A percentile compares a stretch with the other conserved stretches of the same genome.
These are phyloP conservation scores for Pichia sp. DNA, from an alignment of 1,139 yeast species.

Conservation along the genomic window DNA sequence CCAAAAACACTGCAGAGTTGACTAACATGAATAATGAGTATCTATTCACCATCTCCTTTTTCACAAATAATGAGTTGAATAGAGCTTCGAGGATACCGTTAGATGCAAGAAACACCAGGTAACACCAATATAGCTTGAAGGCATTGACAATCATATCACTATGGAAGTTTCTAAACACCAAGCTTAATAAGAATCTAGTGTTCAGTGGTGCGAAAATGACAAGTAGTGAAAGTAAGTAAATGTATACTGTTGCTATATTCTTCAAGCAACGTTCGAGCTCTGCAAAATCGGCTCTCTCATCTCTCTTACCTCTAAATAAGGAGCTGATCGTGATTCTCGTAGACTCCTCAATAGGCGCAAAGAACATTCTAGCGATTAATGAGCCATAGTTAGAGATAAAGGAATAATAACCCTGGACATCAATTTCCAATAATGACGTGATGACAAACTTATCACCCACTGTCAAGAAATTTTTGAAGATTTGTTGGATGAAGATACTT, in stretches of 20 bases:
- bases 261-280: conserved; percentile 26
- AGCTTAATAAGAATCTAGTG: conserved; percentile 41
- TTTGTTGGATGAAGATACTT: conserved; percentile 65
- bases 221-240: conserved; percentile 45
- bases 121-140: conserved; percentile 65
- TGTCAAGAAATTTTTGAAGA: conserved; percentile 79
- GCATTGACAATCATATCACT: conserved; percentile 37
- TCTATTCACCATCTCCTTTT: conserved; percentile 45
- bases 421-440: conserved; percentile 59
- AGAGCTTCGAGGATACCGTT: conserved; percentile 90
- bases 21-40: conserved; percentile 60
- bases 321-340: too few species aligned
- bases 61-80: conserved; percentile 71
- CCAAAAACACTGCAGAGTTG: conserved; percentile 45
- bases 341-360: conserved; percentile 88
- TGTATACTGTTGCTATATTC: conserved; percentile 42
- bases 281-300: conserved; percentile 1
- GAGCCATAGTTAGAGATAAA: conserved; percentile 88
- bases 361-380: conserved; percentile 70
- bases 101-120: conserved; percentile 78
- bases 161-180: conserved; percentile 51
- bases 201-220: conserved; percentile 53
- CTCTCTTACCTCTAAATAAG: background rate
- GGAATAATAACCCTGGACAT: conserved; percentile 86
- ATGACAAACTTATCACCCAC: conserved; percentile 87